These are phyloP conservation scores for Penicillium concentricum DNA, from an alignment of 2,329 filamentous ascomycete species.

Conservation along the genomic window DNA sequence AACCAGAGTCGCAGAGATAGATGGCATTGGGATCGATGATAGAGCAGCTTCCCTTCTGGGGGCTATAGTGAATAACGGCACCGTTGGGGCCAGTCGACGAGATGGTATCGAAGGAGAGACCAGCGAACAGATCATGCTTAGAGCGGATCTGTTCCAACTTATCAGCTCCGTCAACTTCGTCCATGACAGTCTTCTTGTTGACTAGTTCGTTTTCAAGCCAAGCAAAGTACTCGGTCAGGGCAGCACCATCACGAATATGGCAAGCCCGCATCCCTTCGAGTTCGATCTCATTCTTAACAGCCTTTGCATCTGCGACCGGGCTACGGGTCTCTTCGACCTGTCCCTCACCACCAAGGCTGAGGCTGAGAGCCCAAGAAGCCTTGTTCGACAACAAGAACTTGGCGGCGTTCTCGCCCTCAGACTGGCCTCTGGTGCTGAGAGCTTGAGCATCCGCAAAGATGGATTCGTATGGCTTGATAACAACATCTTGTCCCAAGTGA, in stretches of 20 bases:
- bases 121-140: slow-evolving; percentile 73
- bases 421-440: slow-evolving; percentile 52
- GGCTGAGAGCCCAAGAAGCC: slow-evolving; percentile 88
- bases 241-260: slow-evolving; percentile 89
- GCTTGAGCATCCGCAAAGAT: slow-evolving; percentile 77
- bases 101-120: slow-evolving; percentile 92
- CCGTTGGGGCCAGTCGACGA: slow-evolving; percentile 91
- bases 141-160: slow-evolving; percentile 69
- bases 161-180: slow-evolving; percentile 89
- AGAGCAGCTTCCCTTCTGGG: slow-evolving; percentile 77
- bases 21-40: slow-evolving; percentile 79
- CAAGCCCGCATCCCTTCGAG: slow-evolving; percentile 90
- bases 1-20: slow-evolving; percentile 95
- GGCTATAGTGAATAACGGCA: slow-evolving; percentile 93
- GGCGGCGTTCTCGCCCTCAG: slow-evolving; percentile 39
- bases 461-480: slow-evolving; percentile 75
- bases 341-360: slow-evolving; percentile 80
- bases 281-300: slow-evolving; percentile 88
- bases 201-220: slow-evolving; percentile 91
- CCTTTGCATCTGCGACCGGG: slow-evolving; percentile 85
- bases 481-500: slow-evolving; percentile 69
- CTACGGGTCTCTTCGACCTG: slow-evolving; percentile 84
- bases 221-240: slow-evolving; percentile 87
- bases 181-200: slow-evolving; percentile 68
- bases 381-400: slow-evolving; percentile 87